Percentiles rank a stretch among this genome's conserved stretches.
phyloP scores from a whole-genome alignment of 495 filamentous ascomycete genomes.

The Penicillium chermesinum region DNA sequence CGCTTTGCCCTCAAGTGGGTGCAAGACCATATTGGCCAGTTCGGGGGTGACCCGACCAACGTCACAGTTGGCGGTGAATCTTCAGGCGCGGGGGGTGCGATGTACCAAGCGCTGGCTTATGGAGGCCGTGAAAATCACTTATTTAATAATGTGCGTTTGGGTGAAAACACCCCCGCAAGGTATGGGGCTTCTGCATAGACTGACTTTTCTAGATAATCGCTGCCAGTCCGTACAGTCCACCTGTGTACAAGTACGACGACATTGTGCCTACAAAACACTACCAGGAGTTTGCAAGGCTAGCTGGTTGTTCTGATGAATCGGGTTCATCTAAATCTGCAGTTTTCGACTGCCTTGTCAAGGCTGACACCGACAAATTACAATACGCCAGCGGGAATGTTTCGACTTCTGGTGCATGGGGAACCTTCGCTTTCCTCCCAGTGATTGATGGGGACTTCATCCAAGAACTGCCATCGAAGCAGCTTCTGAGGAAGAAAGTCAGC shows the following conservation, averaged over 20 bases:
- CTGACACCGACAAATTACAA: conserved; percentile 48
- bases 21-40: conserved; percentile 31
- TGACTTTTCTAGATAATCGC: conserved; percentile 35
- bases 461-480: conserved; percentile 48
- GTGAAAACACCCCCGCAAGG: too few species aligned
- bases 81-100: conserved; percentile 43
- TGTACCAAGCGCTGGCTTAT: conserved; percentile 49
- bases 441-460: conserved; percentile 55
- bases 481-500: conserved; percentile 46
- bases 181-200: too few species aligned
- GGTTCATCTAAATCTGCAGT: conserved; percentile 16
- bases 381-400: conserved; percentile 51
- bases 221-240: conserved; percentile 48
- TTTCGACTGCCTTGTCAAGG: conserved; percentile 51
- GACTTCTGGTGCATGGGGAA: conserved; percentile 36
- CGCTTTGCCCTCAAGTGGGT: conserved; percentile 58
- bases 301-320: conserved; percentile 41
- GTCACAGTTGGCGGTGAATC: conserved; percentile 38
- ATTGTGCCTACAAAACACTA: conserved; percentile 49
- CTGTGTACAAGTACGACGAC: conserved; percentile 48
- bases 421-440: conserved; percentile 60
- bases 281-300: conserved; percentile 47
- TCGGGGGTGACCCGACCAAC: conserved; percentile 39
- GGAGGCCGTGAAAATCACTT: conserved; percentile 29
- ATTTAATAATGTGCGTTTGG: conserved; percentile 19